Evolutionary conservation across 2,329 filamentous ascomycete species (phyloP).

Genomic region (Aspergillus brasiliensis): DNA sequence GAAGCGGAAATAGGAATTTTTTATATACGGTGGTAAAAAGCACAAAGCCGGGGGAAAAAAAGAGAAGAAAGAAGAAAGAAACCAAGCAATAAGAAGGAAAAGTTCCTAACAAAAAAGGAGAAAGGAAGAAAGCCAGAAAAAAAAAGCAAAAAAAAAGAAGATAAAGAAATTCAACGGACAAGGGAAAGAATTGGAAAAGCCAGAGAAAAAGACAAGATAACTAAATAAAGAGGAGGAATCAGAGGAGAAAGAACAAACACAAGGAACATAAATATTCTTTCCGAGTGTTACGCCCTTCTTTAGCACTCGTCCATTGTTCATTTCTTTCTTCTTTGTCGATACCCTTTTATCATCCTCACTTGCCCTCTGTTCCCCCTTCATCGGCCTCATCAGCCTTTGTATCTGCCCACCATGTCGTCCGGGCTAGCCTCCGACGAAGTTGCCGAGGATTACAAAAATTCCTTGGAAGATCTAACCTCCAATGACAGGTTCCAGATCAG

Average conservation of each 20-base stretch:
- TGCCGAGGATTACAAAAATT: slow-evolving; percentile 91
- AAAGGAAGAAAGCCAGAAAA: slow-evolving; percentile 9
- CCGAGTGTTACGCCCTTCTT: slow-evolving; percentile 6
- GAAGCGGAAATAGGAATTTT: slow-evolving; percentile 23
- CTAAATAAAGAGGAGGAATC: too few species aligned
- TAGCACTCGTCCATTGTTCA: neutral
- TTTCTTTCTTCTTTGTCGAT: neutral
- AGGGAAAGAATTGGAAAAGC: slow-evolving; percentile 18
- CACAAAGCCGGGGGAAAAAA: slow-evolving; percentile 18
- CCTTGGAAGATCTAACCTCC: slow-evolving; percentile 84
- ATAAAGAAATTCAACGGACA: slow-evolving; percentile 10
- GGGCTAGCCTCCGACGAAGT: slow-evolving; percentile 74
- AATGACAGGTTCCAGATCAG: slow-evolving; percentile 96
- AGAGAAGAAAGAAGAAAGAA: slow-evolving; percentile 22
- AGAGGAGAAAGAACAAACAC: too few species aligned
- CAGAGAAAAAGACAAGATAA: slow-evolving; percentile 15
- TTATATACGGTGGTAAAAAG: slow-evolving; percentile 21
- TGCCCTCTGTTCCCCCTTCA: slow-evolving; percentile 14
- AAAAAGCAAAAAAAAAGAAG: slow-evolving; percentile 13
- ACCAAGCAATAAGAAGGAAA: slow-evolving; percentile 19
- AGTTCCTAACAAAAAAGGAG: slow-evolving; percentile 13
- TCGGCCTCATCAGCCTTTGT: slow-evolving; percentile 12
- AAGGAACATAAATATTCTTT: slow-evolving; percentile 11
- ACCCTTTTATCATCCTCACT: slow-evolving; percentile 8
- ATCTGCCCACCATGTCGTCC: slow-evolving; percentile 62